Evolutionary conservation across 768 basidiomycete species (phyloP), one percentile per base, ranked within the genome.

Genomic region (Mrakia frigida): DNA sequence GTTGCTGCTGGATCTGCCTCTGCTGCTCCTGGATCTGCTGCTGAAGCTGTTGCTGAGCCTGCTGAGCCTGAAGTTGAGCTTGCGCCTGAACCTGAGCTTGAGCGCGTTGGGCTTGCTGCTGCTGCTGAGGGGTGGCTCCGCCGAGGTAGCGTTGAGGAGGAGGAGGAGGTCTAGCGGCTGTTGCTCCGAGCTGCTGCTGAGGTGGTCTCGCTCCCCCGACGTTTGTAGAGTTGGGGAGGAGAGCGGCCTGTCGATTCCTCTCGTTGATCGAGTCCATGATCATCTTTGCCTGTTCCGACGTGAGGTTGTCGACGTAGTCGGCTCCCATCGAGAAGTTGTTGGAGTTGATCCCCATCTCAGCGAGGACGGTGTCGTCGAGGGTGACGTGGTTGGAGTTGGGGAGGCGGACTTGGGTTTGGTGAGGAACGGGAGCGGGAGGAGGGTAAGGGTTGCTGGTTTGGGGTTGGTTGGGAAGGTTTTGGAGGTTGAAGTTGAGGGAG

Each of bases 251-350:
- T 6, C 65, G 23, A 23, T 68, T 68, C 25, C 39, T 18, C 25
- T 39, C 35, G 65, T 68, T 68, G 37, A 68, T 35, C 65, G 35
- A 39, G 35, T 68, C 65, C 37, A 68, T 39, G 65, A 68, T 35
- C 35, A 11, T n/a, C 35, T 39, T 37, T 4, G 65, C 65, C 35
- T 68, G 65, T 16, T 68, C 65, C 37, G 65, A 68, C 35, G 65
- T 68, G 39, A 68, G 65, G 16, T 41, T 43, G 16, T 68, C 65
- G 37, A 68, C 39, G 39, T 68, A 39, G 1, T 16, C 13, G 18
- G 65, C 25, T 1, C 65, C 65, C 35, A 35, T 39, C 3, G 65
- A 37, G 37, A 68, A 68, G 35, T 16, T 68, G 39, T 37, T 43
- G 6, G 39, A 16, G 65, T 68, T 37, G 37, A 68, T 35, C 6